phyloP scores from a whole-genome alignment of 345 rosid genomes.

The Pistacia integerrima region DNA sequence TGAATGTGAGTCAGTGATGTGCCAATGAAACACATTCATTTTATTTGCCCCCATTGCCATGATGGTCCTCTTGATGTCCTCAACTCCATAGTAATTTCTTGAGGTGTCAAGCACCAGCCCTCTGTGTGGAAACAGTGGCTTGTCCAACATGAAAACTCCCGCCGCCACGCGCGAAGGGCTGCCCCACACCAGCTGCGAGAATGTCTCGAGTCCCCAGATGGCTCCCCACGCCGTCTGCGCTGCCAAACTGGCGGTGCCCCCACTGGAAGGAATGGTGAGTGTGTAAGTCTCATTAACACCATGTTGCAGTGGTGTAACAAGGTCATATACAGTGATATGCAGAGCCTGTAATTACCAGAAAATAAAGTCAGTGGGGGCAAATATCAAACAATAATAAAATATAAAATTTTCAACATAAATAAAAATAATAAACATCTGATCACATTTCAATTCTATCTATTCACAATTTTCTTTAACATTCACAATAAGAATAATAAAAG shows the following conservation, averaged over 20 bases:
- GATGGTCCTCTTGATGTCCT: slow-evolving; percentile 67
- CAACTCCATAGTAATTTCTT: slow-evolving; percentile 71
- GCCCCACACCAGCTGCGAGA: slow-evolving; percentile 86
- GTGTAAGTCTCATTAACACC: slow-evolving; percentile 74
- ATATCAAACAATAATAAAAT: no score
- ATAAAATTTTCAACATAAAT: no score
- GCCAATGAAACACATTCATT: slow-evolving; percentile 94
- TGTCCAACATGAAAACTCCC: slow-evolving; percentile 53
- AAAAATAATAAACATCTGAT: no score
- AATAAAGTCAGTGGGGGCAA: no score
- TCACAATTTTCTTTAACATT: no score
- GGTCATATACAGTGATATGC: slow-evolving; percentile 44
- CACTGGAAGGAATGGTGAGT: slow-evolving; percentile 47
- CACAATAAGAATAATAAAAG: no score
- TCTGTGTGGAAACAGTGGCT: slow-evolving; percentile 69
- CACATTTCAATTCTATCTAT: no score
- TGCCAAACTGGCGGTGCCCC: slow-evolving; percentile 33
- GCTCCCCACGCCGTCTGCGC: slow-evolving; percentile 83
- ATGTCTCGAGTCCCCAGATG: slow-evolving; percentile 85
- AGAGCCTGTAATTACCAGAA: slow-evolving; percentile 35
- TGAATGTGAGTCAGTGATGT: slow-evolving; percentile 80
- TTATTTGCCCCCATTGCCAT: slow-evolving; percentile 75
- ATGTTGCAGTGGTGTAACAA: slow-evolving; percentile 54
- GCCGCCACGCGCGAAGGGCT: slow-evolving; percentile 42
- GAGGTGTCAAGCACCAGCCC: slow-evolving; percentile 82